phyloP scores from a whole-genome alignment of 495 filamentous ascomycete genomes.

The Haplographium delicatum region DNA sequence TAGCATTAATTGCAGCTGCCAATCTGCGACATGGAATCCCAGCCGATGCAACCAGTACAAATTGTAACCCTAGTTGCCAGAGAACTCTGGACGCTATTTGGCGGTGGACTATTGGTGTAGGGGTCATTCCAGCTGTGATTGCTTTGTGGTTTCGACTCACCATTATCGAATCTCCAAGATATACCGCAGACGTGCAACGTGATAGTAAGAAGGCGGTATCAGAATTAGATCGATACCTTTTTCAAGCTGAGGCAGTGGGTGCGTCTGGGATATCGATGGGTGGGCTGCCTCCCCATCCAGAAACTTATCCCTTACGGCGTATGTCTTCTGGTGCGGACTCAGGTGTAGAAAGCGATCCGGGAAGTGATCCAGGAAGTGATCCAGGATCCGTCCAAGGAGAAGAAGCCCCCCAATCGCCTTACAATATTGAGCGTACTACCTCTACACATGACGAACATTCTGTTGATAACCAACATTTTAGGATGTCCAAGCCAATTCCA shows the following conservation, averaged over 20 bases:
- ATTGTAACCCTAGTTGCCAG: slow-evolving; percentile 2
- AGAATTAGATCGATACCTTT: slow-evolving; percentile 11
- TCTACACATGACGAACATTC: background rate
- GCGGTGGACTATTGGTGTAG: slow-evolving; percentile 61
- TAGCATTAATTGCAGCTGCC: slow-evolving; percentile 61
- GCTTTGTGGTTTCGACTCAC: slow-evolving; percentile 63
- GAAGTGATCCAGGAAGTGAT: no score
- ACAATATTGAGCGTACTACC: background rate
- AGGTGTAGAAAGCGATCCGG: background rate
- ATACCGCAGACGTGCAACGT: slow-evolving; percentile 55
- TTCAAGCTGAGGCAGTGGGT: background rate
- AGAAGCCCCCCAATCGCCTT: background rate
- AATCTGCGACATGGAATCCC: slow-evolving; percentile 63
- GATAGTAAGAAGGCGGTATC: slow-evolving; percentile 20
- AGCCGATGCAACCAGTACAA: slow-evolving; percentile 19
- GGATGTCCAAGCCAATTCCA: background rate
- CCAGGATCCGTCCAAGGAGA: background rate
- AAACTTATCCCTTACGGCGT: background rate
- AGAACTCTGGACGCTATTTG: slow-evolving; percentile 55
- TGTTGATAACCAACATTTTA: background rate
- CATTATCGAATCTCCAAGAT: slow-evolving; percentile 65
- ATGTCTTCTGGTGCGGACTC: background rate
- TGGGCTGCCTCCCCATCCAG: background rate
- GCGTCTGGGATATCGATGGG: background rate
- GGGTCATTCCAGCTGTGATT: slow-evolving; percentile 54